Conservation (phyloP, 2,329 filamentous ascomycete species). For the Coniella vitis region DNA sequence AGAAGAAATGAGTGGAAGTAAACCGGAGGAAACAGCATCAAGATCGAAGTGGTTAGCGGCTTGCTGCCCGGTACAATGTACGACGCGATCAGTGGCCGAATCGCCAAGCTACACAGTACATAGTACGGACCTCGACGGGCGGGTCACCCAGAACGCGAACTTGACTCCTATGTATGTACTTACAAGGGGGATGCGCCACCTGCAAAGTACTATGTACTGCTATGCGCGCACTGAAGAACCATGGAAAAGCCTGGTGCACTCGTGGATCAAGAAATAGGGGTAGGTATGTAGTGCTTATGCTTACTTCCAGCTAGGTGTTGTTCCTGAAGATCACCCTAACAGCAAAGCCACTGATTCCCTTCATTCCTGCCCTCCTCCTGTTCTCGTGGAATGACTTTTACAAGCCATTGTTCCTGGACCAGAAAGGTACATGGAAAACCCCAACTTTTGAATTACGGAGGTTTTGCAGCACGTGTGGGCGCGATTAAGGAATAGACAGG, state of each 20-base stretch:
- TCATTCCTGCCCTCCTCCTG: no score
- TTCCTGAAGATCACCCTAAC: no score
- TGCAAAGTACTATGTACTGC: no score
- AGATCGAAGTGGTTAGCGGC: conserved; percentile 2
- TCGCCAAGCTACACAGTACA: neutral
- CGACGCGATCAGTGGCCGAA: neutral
- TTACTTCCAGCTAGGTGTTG: no score
- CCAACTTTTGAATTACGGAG: neutral
- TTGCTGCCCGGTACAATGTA: neutral
- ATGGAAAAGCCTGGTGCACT: neutral
- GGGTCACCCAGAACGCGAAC: neutral
- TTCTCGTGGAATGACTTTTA: no score
- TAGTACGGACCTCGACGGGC: conserved; percentile 8
- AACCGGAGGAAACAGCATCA: neutral
- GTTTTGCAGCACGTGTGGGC: neutral
- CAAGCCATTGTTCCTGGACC: no score
- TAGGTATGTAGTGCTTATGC: no score
- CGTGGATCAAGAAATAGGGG: neutral
- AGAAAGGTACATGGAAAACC: no score
- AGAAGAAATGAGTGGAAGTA: neutral
- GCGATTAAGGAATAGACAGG: neutral
- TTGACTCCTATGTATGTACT: no score
- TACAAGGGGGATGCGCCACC: neutral
- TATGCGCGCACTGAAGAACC: no score
- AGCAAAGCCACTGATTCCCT: no score